Base-by-base conservation (phyloP, 2,329 filamentous ascomycete species). In the Epichloe hybrida region DNA sequence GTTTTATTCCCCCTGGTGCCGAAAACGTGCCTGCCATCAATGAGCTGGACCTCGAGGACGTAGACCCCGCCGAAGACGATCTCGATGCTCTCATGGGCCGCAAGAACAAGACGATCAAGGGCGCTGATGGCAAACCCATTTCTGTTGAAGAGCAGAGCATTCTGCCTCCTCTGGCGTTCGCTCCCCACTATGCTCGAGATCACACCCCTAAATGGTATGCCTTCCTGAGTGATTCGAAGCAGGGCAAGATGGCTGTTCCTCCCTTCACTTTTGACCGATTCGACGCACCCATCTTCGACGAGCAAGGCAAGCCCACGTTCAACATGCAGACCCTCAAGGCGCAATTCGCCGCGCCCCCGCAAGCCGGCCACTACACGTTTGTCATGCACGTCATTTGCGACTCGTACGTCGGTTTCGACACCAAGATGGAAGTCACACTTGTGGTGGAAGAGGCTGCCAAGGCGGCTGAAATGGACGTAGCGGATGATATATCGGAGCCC, bases 401-500 rank as follows among this genome's bases (percentile, higher is more conserved):
- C 69, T 90, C 87, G 63, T 98, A 98, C 61, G 76, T 98, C 44
- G 93, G 93, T 44, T 88, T 96, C 58, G 94, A 98, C 65, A 86
- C 84, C 47, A 93, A 89, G 75, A 81, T 88, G 75, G 88, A 96
- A 62, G 88, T 95, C 31, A 89, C 86, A 2, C 76, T 98, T 49
- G 79, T 85, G 31, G 88, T 98, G 8, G 89, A 95, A 62, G 90
- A 97, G 60, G 83, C 87, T 36, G 86, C 80, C 67, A 93, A 91
- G 71, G 90, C 88, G 5, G 84, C 80, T 20, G 79, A 84, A 58
- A 83, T 95, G 63, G 79, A 80, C 49, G 86, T 83, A 46, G 89
- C 96, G 58, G 93, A 95, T 61, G 93, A 98, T 53, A 98, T 98
- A 58, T 95, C 88, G 64, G 93, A 98, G 66, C 93, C 94, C 37